These are phyloP conservation scores for Drechslerella dactyloides DNA, from an alignment of 2,329 filamentous ascomycete genomes.

Conservation along the genomic window DNA sequence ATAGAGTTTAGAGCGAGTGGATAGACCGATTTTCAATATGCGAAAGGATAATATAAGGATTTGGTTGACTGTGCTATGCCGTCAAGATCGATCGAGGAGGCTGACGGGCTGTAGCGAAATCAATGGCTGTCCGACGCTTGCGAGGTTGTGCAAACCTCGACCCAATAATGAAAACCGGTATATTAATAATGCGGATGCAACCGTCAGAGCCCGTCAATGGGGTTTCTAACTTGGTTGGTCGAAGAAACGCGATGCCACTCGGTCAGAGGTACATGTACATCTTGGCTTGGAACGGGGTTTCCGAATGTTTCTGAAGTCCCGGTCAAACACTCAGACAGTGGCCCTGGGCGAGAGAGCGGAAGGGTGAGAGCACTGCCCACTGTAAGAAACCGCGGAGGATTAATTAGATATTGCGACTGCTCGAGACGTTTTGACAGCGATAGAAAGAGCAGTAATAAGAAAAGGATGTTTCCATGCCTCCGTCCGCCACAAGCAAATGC, in stretches of 20 bases:
- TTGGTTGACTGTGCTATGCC: slow-evolving; percentile 3
- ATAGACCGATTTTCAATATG: slow-evolving; percentile 17
- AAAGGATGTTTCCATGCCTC: slow-evolving; percentile 9
- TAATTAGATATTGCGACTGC: slow-evolving; percentile 17
- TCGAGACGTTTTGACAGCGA: slow-evolving; percentile 21
- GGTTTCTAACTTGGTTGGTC: slow-evolving; percentile 12
- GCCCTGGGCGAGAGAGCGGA: slow-evolving; percentile 10
- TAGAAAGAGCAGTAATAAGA: slow-evolving; percentile 3
- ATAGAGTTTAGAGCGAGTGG: slow-evolving; percentile 36
- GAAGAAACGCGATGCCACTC: slow-evolving; percentile 16
- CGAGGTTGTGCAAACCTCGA: slow-evolving; percentile 25
- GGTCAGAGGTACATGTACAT: slow-evolving; percentile 44
- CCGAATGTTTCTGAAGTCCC: slow-evolving; percentile 14
- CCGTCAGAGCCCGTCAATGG: slow-evolving; percentile 11
- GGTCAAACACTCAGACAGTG: slow-evolving; percentile 2
- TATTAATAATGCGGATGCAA: slow-evolving; percentile 32
- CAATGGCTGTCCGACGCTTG: slow-evolving; percentile 30
- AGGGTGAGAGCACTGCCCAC: not conserved
- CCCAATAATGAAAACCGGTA: slow-evolving; percentile 21
- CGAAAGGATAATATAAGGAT: slow-evolving; percentile 5
- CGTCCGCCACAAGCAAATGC: slow-evolving; percentile 26
- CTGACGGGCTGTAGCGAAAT: slow-evolving; percentile 25
- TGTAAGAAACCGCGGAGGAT: slow-evolving; percentile 22
- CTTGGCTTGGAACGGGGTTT: slow-evolving; percentile 19
- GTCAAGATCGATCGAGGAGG: not conserved